Percentiles rank a stretch among this genome's conserved stretches.
These are phyloP conservation scores for Chimonanthus praecox DNA, from an alignment of 164 flowering plant species.

Conservation along the genomic window DNA sequence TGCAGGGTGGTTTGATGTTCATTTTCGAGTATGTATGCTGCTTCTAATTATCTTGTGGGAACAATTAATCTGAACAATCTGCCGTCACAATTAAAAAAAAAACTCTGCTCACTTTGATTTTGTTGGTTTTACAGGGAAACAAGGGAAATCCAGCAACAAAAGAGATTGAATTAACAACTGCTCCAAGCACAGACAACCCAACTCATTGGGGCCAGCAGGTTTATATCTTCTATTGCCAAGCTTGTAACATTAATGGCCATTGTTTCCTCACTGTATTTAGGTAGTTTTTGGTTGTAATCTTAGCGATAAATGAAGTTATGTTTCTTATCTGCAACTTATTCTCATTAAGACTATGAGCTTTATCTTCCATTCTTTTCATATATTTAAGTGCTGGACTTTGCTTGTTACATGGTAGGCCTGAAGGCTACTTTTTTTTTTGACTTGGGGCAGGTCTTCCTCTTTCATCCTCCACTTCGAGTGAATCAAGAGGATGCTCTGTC, in stretches of 20 bases:
- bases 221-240: conserved; percentile 5
- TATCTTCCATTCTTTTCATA: background rate
- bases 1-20: conserved; percentile 99
- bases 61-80: background rate
- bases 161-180: conserved; percentile 86
- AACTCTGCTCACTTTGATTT: conserved; percentile 1
- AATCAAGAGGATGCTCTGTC: conserved; percentile 42
- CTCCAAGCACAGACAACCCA: conserved; percentile 58
- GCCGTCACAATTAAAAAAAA: background rate
- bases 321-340: too few species aligned
- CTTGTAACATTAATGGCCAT: background rate
- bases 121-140: conserved; percentile 54
- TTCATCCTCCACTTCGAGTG: conserved; percentile 53
- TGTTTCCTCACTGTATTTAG: background rate
- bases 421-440: background rate
- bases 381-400: too few species aligned
- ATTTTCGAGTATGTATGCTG: conserved; percentile 63
- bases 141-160: conserved; percentile 50
- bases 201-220: conserved; percentile 99
- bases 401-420: too few species aligned
- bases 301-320: too few species aligned
- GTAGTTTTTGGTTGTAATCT: background rate
- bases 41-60: background rate
- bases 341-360: background rate
- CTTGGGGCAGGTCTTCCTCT: conserved; percentile 63